Percentiles rank a stretch among this genome's conserved stretches.
These are phyloP conservation scores for Malus fusca DNA, from an alignment of 306 rosid species.

Conservation along the genomic window DNA sequence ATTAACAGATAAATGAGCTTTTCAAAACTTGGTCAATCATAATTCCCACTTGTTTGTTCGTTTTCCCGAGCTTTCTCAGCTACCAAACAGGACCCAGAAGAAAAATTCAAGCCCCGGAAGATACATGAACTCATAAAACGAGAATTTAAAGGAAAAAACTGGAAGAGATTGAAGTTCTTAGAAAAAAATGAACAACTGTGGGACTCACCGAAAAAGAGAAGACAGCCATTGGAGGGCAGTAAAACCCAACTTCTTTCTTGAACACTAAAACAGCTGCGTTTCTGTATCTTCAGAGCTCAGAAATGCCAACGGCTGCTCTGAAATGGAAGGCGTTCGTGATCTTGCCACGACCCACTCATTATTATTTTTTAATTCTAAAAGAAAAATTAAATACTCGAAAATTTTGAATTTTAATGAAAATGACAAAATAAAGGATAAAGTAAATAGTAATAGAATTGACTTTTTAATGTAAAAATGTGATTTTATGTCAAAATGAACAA, in stretches of 20 bases:
- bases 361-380: not conserved
- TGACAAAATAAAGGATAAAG: too few species aligned
- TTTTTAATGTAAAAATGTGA: too few species aligned
- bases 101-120: not conserved
- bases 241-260: constrained; percentile 1
- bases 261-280: not conserved
- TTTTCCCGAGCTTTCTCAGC: constrained; percentile 8
- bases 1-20: not conserved
- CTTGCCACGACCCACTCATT: not conserved
- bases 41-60: not conserved
- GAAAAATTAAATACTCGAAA: too few species aligned
- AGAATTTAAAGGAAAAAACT: not conserved
- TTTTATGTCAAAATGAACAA: too few species aligned
- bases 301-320: not conserved
- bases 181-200: not conserved
- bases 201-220: constrained; percentile 33
- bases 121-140: not conserved
- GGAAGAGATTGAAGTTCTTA: not conserved
- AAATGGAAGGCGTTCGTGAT: not conserved
- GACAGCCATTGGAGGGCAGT: constrained; percentile 23
- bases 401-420: too few species aligned
- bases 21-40: not conserved
- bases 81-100: constrained; percentile 8
- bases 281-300: not conserved
- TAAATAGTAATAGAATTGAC: rapidly evolving